Evolutionary conservation across 2,329 filamentous ascomycete species (phyloP).

Genomic region (Talaromyces sp.): DNA sequence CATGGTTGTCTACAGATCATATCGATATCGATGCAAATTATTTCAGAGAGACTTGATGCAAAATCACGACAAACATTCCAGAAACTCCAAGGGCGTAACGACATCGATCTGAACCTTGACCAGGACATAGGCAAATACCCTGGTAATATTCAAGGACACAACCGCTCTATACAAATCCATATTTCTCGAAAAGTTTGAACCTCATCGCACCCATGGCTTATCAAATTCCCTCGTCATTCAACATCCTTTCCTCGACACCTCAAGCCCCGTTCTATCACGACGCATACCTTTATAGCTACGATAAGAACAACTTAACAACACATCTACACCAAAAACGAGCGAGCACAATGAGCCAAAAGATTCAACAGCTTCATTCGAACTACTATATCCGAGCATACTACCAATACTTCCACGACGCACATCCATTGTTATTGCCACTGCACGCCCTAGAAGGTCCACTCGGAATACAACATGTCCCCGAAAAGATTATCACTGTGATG

Average conservation of each 20-base stretch:
- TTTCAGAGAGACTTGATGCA: not conserved
- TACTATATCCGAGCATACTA: conserved; percentile 48
- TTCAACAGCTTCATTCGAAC: conserved; percentile 22
- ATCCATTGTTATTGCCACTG: conserved; percentile 51
- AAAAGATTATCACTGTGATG: conserved; percentile 46
- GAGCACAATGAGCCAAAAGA: conserved; percentile 8
- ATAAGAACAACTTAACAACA: not conserved
- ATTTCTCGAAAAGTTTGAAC: not conserved
- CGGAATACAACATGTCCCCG: conserved; percentile 33
- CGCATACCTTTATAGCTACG: not conserved
- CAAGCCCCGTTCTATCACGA: not conserved
- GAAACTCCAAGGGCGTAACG: not conserved
- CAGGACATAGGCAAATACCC: not conserved
- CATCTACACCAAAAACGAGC: not conserved
- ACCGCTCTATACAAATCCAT: not conserved
- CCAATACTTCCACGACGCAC: conserved; percentile 48
- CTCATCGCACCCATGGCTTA: not conserved
- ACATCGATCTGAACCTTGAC: not conserved
- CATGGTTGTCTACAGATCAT: not conserved
- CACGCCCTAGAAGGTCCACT: conserved; percentile 26
- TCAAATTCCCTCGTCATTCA: not conserved
- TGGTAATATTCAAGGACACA: not conserved
- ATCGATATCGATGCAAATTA: not conserved
- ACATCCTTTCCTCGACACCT: not conserved
- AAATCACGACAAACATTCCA: not conserved